Conservation (phyloP, 2,329 filamentous ascomycete species). For the Hirsutella minnesotensis region DNA sequence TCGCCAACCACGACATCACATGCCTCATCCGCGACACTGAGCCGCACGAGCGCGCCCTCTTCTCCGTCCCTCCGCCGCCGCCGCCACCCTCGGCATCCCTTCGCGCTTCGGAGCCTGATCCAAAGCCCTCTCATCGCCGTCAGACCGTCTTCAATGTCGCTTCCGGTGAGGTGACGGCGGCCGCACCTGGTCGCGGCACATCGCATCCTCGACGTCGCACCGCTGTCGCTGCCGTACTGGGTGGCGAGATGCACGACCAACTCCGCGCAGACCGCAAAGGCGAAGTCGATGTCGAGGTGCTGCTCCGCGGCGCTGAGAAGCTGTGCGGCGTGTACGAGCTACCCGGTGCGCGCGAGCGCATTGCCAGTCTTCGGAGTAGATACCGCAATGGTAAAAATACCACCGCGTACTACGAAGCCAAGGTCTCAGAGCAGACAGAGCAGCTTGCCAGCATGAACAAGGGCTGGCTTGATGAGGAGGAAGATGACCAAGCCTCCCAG, state of each 20-base stretch:
- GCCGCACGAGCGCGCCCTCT: slow-evolving; percentile 84
- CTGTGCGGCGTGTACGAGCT: slow-evolving; percentile 80
- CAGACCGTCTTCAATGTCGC: slow-evolving; percentile 57
- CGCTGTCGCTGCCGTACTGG: slow-evolving; percentile 80
- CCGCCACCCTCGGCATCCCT: slow-evolving; percentile 34
- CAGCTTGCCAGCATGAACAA: slow-evolving; percentile 65
- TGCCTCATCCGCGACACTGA: slow-evolving; percentile 91
- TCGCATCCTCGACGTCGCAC: slow-evolving; percentile 58
- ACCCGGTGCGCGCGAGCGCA: slow-evolving; percentile 65
- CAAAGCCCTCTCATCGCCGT: slow-evolving; percentile 28
- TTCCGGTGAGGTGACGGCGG: slow-evolving; percentile 49
- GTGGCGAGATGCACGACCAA: slow-evolving; percentile 73
- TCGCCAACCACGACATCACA: slow-evolving; percentile 84
- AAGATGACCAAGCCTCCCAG: slow-evolving; percentile 39
- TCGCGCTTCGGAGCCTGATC: slow-evolving; percentile 20
- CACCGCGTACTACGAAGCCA: slow-evolving; percentile 66
- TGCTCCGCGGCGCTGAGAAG: slow-evolving; percentile 81
- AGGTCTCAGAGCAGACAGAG: slow-evolving; percentile 64
- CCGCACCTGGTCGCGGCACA: slow-evolving; percentile 29
- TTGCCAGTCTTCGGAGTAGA: slow-evolving; percentile 58
- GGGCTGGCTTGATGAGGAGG: slow-evolving; percentile 43
- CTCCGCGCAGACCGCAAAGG: slow-evolving; percentile 49
- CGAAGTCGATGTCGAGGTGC: slow-evolving; percentile 75
- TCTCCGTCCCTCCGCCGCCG: slow-evolving; percentile 73
- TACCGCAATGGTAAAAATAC: slow-evolving; percentile 62